Conservation (phyloP, 2,329 filamentous ascomycete species). For the Fusarium euwallaceae region DNA sequence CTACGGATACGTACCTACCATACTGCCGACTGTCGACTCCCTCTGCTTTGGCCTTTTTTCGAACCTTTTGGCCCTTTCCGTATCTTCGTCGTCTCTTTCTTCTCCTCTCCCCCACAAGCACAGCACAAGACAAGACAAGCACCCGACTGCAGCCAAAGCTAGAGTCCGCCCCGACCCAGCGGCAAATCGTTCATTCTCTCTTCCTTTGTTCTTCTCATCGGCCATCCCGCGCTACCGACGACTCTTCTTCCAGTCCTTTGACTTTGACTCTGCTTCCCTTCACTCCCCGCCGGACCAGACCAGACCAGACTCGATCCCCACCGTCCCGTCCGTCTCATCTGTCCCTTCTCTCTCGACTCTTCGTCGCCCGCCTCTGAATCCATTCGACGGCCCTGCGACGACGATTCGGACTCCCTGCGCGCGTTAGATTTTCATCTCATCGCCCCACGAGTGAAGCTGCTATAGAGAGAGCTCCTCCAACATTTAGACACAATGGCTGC, state of each 20-base stretch:
- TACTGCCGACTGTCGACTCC: constrained; percentile 30
- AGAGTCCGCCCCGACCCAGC: constrained; percentile 36
- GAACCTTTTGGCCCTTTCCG: constrained; percentile 35
- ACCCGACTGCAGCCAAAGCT: constrained; percentile 22
- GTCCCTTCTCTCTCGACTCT: constrained; percentile 9
- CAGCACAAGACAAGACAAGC: neutral
- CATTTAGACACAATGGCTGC: constrained; percentile 50
- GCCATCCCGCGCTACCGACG: constrained; percentile 25
- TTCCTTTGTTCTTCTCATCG: constrained; percentile 36
- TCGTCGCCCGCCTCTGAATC: constrained; percentile 25
- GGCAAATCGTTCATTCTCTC: constrained; percentile 36
- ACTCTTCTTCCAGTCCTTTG: constrained; percentile 14
- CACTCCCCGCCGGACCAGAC: constrained; percentile 4
- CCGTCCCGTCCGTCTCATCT: constrained; percentile 3
- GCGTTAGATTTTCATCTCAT: constrained; percentile 37
- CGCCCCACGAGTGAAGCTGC: constrained; percentile 25
- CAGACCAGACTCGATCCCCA: constrained; percentile 4
- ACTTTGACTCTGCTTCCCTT: constrained; percentile 1
- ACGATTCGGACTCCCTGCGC: constrained; percentile 28
- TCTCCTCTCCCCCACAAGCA: constrained; percentile 25
- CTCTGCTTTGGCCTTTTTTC: constrained; percentile 43
- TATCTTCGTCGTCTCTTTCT: constrained; percentile 28
- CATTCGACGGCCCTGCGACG: constrained; percentile 34
- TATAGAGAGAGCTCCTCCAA: constrained; percentile 38
- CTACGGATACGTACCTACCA: neutral